phyloP scores from a whole-genome alignment of 1,139 yeast genomes.

The Candida buenavistaensis region DNA sequence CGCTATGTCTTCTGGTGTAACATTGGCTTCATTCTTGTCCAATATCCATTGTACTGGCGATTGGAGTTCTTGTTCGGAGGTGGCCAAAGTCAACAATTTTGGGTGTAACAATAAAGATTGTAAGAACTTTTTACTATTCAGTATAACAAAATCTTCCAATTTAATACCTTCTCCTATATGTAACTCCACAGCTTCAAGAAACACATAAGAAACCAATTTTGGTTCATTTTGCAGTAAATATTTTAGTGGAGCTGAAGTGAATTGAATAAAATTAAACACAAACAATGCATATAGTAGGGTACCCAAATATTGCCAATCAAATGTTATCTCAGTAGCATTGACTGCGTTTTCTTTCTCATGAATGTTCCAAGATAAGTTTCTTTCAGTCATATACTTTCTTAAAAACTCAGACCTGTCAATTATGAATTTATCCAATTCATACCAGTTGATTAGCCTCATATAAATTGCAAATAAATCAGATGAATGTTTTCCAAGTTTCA shows the following conservation, averaged over 20 bases:
- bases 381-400: conserved; percentile 9
- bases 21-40: conserved; percentile 19
- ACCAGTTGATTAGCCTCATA: conserved; percentile 42
- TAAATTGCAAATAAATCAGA: conserved; percentile 49
- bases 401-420: conserved; percentile 15
- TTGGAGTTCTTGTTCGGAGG: conserved; percentile 36
- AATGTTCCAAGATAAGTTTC: conserved; percentile 17
- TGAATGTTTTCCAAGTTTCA: conserved; percentile 31
- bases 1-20: conserved; percentile 34
- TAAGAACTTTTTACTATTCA: conserved; percentile 15
- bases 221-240: conserved; percentile 18
- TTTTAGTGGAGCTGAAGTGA: conserved; percentile 39
- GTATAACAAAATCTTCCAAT: conserved; percentile 5
- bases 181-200: conserved; percentile 9
- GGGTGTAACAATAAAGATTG: conserved; percentile 49
- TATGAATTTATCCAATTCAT: conserved; percentile 14
- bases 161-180: conserved; percentile 2
- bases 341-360: conserved; percentile 13
- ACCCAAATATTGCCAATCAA: conserved; percentile 25
- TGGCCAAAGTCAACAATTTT: conserved; percentile 32
- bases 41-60: conserved; percentile 39
- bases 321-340: conserved; percentile 14
- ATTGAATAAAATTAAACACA: conserved; percentile 51
- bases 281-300: conserved; percentile 62
- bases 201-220: conserved; percentile 14